Conservation (phyloP, 2,329 filamentous ascomycete species). For the Ascochyta koolunga region DNA sequence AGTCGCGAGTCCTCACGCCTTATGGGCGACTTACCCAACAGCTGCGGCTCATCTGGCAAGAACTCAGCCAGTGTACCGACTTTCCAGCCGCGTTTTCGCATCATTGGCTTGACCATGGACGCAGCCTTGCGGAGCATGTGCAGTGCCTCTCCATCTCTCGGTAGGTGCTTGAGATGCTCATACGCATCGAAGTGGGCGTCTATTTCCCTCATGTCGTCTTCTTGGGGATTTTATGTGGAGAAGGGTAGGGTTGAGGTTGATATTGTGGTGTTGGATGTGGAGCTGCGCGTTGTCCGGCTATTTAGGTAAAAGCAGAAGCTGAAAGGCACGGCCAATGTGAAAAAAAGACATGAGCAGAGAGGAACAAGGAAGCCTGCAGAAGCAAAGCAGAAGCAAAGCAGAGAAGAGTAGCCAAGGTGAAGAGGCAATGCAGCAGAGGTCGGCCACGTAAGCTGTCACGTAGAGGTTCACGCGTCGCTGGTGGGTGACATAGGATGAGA, state of each 20-base stretch:
- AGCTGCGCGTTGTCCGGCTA: background rate
- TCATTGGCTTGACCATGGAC: slow-evolving; percentile 91
- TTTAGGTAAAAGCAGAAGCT: background rate
- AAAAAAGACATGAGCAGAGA: slow-evolving; percentile 7
- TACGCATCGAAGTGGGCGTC: slow-evolving; percentile 58
- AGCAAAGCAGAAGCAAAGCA: slow-evolving; percentile 5
- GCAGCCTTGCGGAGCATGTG: slow-evolving; percentile 77
- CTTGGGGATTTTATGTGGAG: background rate
- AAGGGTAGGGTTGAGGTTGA: background rate
- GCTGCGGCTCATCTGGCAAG: slow-evolving; percentile 73
- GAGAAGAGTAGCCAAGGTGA: slow-evolving; percentile 12
- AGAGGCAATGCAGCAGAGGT: slow-evolving; percentile 21
- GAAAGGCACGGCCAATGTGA: background rate
- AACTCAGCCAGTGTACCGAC: slow-evolving; percentile 84
- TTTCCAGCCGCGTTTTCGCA: slow-evolving; percentile 83
- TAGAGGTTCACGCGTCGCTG: slow-evolving; percentile 30
- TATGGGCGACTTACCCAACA: slow-evolving; percentile 64
- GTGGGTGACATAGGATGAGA: slow-evolving; percentile 17
- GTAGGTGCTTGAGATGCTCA: slow-evolving; percentile 55
- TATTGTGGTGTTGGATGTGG: slow-evolving; percentile 1
- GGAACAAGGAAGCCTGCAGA: slow-evolving; percentile 11
- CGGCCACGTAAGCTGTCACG: slow-evolving; percentile 33
- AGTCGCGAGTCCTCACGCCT: slow-evolving; percentile 8
- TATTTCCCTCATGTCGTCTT: slow-evolving; percentile 49
- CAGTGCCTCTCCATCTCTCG: slow-evolving; percentile 53